Conservation (phyloP, 768 basidiomycete genomes). For the Boletus rubescentipes region DNA sequence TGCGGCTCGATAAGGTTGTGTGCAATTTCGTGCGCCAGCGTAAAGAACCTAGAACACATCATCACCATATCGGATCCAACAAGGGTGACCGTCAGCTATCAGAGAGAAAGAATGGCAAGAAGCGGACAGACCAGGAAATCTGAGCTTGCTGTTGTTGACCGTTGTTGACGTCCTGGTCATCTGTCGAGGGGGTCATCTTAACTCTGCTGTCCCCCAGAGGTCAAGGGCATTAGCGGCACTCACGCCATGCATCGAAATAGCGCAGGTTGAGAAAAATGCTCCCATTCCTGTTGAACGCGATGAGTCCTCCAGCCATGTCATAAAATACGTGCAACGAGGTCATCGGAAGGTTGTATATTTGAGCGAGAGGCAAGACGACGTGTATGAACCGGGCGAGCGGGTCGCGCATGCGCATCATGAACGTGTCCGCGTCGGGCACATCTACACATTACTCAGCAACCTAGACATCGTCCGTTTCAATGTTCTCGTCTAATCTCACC, state of each 20-base stretch:
- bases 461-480: neutral
- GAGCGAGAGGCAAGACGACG: conserved; percentile 61
- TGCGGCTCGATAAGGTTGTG: conserved; percentile 88
- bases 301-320: conserved; percentile 74
- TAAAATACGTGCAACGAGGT: conserved; percentile 83
- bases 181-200: conserved; percentile 36
- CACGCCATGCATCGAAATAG: conserved; percentile 86
- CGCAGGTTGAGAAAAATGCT: conserved; percentile 87
- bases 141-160: conserved; percentile 62
- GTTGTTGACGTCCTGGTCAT: conserved; percentile 62
- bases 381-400: conserved; percentile 70
- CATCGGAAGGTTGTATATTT: conserved; percentile 72
- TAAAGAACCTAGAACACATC: conserved; percentile 62
- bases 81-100: too few species aligned
- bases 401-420: conserved; percentile 55
- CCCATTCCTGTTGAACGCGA: conserved; percentile 91
- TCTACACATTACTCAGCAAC: conserved; percentile 41
- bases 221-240: conserved; percentile 30
- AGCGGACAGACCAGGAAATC: conserved; percentile 66
- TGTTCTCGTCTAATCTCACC: conserved; percentile 38
- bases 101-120: neutral
- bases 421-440: conserved; percentile 46
- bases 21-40: conserved; percentile 89
- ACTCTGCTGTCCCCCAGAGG: too few species aligned
- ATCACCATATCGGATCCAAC: too few species aligned